Evolutionary conservation across 768 basidiomycete species (phyloP).

Genomic region (Solioccasus polychromus): DNA sequence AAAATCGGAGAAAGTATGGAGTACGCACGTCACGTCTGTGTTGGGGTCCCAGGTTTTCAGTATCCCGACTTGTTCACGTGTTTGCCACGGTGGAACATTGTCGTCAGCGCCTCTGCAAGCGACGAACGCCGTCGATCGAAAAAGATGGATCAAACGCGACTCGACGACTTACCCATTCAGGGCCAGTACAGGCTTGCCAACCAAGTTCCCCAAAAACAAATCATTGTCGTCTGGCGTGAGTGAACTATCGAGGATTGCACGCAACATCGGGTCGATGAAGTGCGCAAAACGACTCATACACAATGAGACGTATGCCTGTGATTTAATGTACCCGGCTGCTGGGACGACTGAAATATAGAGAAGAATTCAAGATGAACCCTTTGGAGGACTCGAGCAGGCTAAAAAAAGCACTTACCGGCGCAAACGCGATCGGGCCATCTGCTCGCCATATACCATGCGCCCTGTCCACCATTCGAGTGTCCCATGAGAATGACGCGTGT

Average conservation of each 20-base stretch:
- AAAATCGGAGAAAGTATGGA: not conserved
- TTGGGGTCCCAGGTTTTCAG: slow-evolving; percentile 55
- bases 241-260: slow-evolving; percentile 69
- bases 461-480: slow-evolving; percentile 94
- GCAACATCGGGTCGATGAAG: slow-evolving; percentile 72
- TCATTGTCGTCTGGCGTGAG: slow-evolving; percentile 87
- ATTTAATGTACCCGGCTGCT: slow-evolving; percentile 82
- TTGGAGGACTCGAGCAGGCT: no score
- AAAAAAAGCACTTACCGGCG: slow-evolving; percentile 43
- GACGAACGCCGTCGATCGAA: not conserved
- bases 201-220: slow-evolving; percentile 76
- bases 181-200: slow-evolving; percentile 64
- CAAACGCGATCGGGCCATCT: slow-evolving; percentile 74
- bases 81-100: slow-evolving; percentile 88
- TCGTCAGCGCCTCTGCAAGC: slow-evolving; percentile 66
- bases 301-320: slow-evolving; percentile 80
- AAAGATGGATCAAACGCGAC: not conserved
- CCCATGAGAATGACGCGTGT: slow-evolving; percentile 69
- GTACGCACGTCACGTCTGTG: slow-evolving; percentile 51
- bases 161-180: slow-evolving; percentile 64
- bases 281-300: slow-evolving; percentile 70
- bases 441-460: slow-evolving; percentile 76
- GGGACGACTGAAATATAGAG: slow-evolving; percentile 52
- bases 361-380: not conserved
- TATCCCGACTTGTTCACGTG: slow-evolving; percentile 59